Evolutionary conservation across 192 early-diverging fungal genomes (phyloP).

Genomic region (Coemansia sp.): DNA sequence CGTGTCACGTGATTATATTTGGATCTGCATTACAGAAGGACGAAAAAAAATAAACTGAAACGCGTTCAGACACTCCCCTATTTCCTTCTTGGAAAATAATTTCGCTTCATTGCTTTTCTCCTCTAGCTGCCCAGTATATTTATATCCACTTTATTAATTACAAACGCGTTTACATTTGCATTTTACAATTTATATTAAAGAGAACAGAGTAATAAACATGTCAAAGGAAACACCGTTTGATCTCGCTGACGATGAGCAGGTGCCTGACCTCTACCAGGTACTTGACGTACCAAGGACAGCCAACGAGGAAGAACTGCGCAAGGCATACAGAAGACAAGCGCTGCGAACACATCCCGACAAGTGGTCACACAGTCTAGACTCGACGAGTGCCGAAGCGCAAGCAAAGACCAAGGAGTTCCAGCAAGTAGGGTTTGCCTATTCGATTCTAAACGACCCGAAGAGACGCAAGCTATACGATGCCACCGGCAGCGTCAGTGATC

Average conservation of each 20-base stretch:
- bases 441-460: conserved; percentile 67
- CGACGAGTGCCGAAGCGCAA: conserved; percentile 18
- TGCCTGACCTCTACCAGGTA: conserved; percentile 81
- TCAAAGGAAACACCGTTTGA: conserved; percentile 34
- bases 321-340: conserved; percentile 85
- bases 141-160: too few species aligned
- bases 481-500: conserved; percentile 67
- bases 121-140: too few species aligned
- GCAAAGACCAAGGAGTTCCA: conserved; percentile 71
- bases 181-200: too few species aligned
- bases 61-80: too few species aligned
- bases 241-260: conserved; percentile 21
- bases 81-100: too few species aligned
- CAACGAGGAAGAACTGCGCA: conserved; percentile 82
- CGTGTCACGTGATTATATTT: too few species aligned
- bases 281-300: conserved; percentile 73
- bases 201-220: conserved; percentile 3
- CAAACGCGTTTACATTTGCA: too few species aligned
- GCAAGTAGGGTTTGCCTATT: conserved; percentile 71
- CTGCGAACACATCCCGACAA: conserved; percentile 94
- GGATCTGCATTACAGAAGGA: too few species aligned
- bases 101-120: too few species aligned
- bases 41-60: too few species aligned
- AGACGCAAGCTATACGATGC: conserved; percentile 70
- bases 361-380: conserved; percentile 54